Base-by-base conservation (phyloP, 805 yeast species). In the Ogataea saltuana region DNA sequence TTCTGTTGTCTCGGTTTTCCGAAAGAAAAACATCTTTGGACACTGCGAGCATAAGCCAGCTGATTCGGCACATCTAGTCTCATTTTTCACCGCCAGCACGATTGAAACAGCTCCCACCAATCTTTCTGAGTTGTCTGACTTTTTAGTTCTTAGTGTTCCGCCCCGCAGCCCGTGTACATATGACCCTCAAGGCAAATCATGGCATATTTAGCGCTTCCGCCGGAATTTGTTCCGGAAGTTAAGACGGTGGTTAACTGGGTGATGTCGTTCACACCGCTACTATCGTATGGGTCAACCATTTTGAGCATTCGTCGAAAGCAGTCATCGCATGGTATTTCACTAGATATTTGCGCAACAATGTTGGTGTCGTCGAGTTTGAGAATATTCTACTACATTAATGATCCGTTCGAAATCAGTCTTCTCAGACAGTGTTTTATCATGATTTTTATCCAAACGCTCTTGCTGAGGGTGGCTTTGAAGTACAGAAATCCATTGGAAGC, bases 281-380 rank as follows among this genome's bases (percentile, higher is more conserved):
- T 90, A 48, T 86, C 96, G 6, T 89, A 90, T 59, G 95, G 96
- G 2, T 78, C 93, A 12, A 88, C 96, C 1, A 76, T 89, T 26
- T 69, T 78, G 35, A 72, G 85, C 49, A 88, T 89, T 11, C 74
- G 80, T 54, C 69, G 73, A 35, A 74, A 77, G 25, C 69, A 81
- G 58, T 75, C 89, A 0, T 76, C 91, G 1, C 70, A 77, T 17
- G 97, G 97, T 17, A 88, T 89, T 58, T 85, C 95, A 4, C 70
- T 88, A n/a, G 97, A 90, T 64, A 86, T 90, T 9, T 90, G 97
- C 65, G 90, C 88, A 6, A 87, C 96, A 6, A 88, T 90, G 96
- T 61, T 89, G 48, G 71, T 88, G 50, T 83, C 96, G 1, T 76
- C 88, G 31, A 76, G 81, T 4, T 65, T 88, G 34, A 71, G 95